Evolutionary conservation across 2,329 filamentous ascomycete species (phyloP), one percentile per base, ranked within the genome.

Genomic region (Epichloe hybrida): DNA sequence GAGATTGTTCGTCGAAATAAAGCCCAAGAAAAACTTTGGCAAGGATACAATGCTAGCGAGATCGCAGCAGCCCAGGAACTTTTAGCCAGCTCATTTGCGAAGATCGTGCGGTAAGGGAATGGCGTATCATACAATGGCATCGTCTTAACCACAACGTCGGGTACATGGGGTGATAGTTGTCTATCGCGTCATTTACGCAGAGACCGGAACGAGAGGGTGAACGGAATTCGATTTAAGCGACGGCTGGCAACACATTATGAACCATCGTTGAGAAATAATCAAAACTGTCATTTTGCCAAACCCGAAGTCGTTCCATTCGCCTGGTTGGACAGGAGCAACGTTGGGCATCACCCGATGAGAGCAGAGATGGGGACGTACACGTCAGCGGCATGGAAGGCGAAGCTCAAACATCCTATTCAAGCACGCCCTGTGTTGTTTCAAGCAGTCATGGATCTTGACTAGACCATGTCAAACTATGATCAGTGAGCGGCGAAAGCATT

Each of bases 11-110:
- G 84, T 53, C 76, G 77, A 54, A 73, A 77, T 62, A 68, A 73
- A 37, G 72, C 76, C 47, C 71, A 76, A 52, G 78, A 88, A 64
- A 73, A 73, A 55, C 76, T 78, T 17, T 89, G 85, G 83, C 74
- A 79, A 60, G 87, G 86, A 8, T 91, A 87, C 65, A 79, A 84
- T 52, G 71, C 77, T 59, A 75, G 77, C 3, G 87, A 94, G 63
- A 69, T 94, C 48, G 76, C 78, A 58, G 86, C 86, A 12, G 85
- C 84, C 46, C 76, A 79, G 58, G 80, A 82, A 57, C 70, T 90
- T 53, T 68, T 90, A 38, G 74, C 79, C 51, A 72, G 74, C 54
- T 75, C 79, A 54, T 66, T 70, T 38, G 60, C 66, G 23, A 58
- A 65, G 41, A 62, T 71, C 44, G 64, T 73, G 52, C 70, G 74